Evolutionary conservation across 192 early-diverging fungal species (phyloP).

Genomic region (Umbelopsis sp.): DNA sequence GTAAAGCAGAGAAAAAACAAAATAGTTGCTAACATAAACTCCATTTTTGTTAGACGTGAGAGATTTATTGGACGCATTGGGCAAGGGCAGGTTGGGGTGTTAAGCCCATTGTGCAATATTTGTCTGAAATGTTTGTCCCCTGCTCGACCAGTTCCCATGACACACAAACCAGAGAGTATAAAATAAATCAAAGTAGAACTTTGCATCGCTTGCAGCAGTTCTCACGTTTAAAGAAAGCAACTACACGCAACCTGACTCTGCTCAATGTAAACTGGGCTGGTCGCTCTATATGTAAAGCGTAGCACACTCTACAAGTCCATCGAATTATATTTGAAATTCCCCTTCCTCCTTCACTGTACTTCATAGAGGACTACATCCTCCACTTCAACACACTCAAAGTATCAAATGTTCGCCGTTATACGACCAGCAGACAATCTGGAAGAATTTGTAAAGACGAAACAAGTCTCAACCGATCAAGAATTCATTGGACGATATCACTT

Average conservation of each 20-base stretch:
- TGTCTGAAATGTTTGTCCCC: background rate
- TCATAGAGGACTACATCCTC: too few species aligned
- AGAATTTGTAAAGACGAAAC: constrained; percentile 4
- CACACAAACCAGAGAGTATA: background rate
- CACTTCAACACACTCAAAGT: background rate
- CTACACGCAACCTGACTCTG: background rate
- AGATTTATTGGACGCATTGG: constrained; percentile 16
- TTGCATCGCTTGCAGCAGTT: background rate
- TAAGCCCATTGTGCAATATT: background rate
- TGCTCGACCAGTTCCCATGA: constrained; percentile 12
- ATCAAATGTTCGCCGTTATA: constrained; percentile 2
- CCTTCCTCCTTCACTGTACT: too few species aligned
- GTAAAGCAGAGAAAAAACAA: background rate
- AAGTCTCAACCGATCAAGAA: constrained; percentile 2
- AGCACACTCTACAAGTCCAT: background rate
- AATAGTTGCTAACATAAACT: background rate
- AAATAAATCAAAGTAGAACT: background rate
- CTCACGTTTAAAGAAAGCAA: background rate
- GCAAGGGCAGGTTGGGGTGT: constrained; percentile 1
- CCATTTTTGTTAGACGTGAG: background rate
- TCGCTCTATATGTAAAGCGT: background rate
- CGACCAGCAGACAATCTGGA: constrained; percentile 1
- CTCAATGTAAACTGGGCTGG: constrained; percentile 14
- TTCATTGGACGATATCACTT: constrained; percentile 17
- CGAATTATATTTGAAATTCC: too few species aligned